A percentile compares a stretch with the other conserved stretches of the same genome.
Evolutionary conservation across 169 alveolate species (phyloP).

Genomic region (Eimeria praecox): DNA sequence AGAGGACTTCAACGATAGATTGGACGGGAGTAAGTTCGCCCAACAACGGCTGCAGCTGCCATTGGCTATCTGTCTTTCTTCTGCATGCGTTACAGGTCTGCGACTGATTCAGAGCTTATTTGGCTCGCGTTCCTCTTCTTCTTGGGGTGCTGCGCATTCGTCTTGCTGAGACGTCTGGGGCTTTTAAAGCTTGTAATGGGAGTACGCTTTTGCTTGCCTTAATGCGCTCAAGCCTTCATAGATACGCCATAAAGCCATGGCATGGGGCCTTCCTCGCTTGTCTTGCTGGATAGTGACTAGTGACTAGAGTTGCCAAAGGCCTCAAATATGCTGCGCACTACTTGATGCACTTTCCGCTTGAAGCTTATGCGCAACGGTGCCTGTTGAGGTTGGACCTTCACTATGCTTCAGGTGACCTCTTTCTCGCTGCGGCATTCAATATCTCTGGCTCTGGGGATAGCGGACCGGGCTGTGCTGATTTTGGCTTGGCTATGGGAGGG

Average conservation of each 20-base stretch:
- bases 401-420: conserved; percentile 18
- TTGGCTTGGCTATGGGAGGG: conserved; percentile 19
- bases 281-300: background rate
- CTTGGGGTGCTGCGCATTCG: conserved; percentile 84
- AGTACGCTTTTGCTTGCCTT: background rate
- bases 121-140: conserved; percentile 84
- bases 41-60: background rate
- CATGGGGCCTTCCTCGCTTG: background rate
- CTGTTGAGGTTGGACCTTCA: background rate
- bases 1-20: background rate
- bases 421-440: conserved; percentile 54
- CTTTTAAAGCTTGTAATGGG: conserved; percentile 37
- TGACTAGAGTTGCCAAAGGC: background rate
- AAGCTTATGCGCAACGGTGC: background rate
- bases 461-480: conserved; percentile 17
- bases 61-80: background rate
- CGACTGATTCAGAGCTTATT: conserved; percentile 82
- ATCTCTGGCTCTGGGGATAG: conserved; percentile 16
- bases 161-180: conserved; percentile 80
- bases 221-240: background rate
- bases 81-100: conserved; percentile 72
- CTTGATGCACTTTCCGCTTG: background rate
- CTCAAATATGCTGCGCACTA: background rate
- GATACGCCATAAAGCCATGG: background rate
- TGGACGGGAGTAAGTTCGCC: background rate